Evolutionary conservation across 2,329 filamentous ascomycete species (phyloP), one percentile per base, ranked within the genome.

Genomic region (Rhynchosporium secalis): DNA sequence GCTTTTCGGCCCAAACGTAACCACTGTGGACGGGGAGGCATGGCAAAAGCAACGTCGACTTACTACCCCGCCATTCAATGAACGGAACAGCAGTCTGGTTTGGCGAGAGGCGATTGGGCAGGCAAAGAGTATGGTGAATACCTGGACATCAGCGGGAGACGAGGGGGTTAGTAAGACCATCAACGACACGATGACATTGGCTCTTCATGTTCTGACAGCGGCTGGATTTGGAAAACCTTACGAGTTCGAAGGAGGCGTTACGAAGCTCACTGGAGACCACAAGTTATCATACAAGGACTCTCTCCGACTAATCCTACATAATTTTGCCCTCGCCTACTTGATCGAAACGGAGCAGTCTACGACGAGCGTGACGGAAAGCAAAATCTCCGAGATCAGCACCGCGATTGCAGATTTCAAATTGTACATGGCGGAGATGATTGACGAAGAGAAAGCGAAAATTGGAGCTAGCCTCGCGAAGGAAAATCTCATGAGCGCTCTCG

Each of bases 171-270:
- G 62, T 8, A 68, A 33, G 4, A 67, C 73, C 12, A 65, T 72
- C 8, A 68, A 74, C 6, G 75, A 78, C 56, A 77, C 79, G 1
- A 82, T 82, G 80, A 78, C 78, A 56, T 72, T 82, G 63, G 79
- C 78, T 51, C 70, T 83, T 26, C 78, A 82, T 69, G 77, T 83
- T 43, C 82, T 83, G 63, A 81, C 79, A 65, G 74, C 77, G 56
- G 81, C 80, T 61, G 80, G 80, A 2, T 83, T 83, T 66, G 80
- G 68, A 2, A 65, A 64, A 41, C 48, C 52, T 15, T 66, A 70
- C 49, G 31, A 45, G 13, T 68, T 67, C 29, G 56, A 57, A 10
- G 58, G 56, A 13, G 58, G 62, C 1, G 33, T 62, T 26, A 31
- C 43, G 28, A 57, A 56, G 15, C 26, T 61, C 63, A 64, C 4